Conservation (phyloP, 495 filamentous ascomycete species). For the Penicillium coprophilum region DNA sequence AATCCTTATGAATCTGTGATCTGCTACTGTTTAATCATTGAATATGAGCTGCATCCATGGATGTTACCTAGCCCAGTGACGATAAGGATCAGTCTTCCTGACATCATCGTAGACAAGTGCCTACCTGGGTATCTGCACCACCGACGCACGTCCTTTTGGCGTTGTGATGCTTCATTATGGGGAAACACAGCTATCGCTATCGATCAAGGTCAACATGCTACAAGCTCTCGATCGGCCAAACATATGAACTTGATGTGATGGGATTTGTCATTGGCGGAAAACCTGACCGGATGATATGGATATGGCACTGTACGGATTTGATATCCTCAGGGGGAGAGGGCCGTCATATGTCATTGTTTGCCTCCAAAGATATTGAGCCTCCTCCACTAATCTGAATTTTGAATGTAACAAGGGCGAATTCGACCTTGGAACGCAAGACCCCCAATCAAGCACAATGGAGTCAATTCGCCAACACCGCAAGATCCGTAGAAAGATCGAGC, state of each 20-base stretch:
- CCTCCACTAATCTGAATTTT: background rate
- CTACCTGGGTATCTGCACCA: background rate
- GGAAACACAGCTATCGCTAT: background rate
- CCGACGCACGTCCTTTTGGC: background rate
- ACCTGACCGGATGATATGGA: conserved; percentile 9
- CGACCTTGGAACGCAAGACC: background rate
- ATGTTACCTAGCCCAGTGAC: conserved; percentile 4
- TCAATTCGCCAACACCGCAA: conserved; percentile 37
- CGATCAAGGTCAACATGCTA: background rate
- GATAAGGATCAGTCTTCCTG: conserved; percentile 15
- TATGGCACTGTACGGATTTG: conserved; percentile 2
- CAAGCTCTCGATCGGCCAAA: background rate
- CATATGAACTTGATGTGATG: background rate
- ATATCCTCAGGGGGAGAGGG: background rate
- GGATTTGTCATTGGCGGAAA: conserved; percentile 16
- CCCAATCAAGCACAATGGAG: conserved; percentile 28
- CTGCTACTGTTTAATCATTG: background rate
- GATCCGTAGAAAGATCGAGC: conserved; percentile 34
- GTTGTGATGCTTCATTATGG: background rate
- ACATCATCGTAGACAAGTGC: conserved; percentile 19
- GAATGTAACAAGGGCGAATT: background rate
- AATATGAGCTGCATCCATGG: background rate
- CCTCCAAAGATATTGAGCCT: background rate
- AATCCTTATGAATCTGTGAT: conserved; percentile 18
- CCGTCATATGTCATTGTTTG: conserved; percentile 14